Base-by-base conservation (phyloP, 495 filamentous ascomycete species). In the Staphylotrichum longicolle region DNA sequence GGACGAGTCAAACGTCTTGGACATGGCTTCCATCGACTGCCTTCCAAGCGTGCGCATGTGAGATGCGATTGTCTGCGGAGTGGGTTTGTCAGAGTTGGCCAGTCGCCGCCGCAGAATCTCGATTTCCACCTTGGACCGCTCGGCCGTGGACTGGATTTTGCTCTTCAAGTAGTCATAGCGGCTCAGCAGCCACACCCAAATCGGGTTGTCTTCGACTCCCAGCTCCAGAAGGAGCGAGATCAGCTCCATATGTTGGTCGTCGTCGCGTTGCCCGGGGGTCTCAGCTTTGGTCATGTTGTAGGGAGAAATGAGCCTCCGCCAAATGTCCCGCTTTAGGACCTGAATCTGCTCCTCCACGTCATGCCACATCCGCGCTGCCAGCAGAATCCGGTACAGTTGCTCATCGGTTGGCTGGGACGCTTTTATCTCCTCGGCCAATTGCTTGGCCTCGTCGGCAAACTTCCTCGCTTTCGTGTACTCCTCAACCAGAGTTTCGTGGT, bases 361-460 rank as follows among this genome's bases (percentile, higher is more conserved):
- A 63, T 86, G 81, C 93, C 91, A 96, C 87, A 98, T 93, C n/a
- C 91, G 86, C 6, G 89, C 92, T 37, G 91, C 92, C 15, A 96
- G 82, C 42, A 98, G 76, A 62, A 98, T 87, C 48, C 90, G 87
- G 69, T 95, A 88, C 15, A 90, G 83, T 68, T 98, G 86, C 37
- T 82, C 77, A 68, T 98, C 93, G 49, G 56, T 74, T 12, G 74
- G 78, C 66, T 68, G 80, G 67, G 68, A 77, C 68, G 50, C 83
- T 72, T 71, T 82, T 69, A 69, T 80, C 77, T 63, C 82, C 79
- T 70, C 86, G 27, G 73, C 77, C n/a, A 85, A 78, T 48, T 78
- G 78, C 64, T 85, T 86, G 0, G 90, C 88, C 46, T 91, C 86
- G 33, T 91, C 86, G 34, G 88, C 83, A 65, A 89, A 88, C 45